A percentile compares a stretch with the other conserved stretches of the same genome.
Evolutionary conservation across 208 protist genomes (phyloP).

Genomic region (Wallacemonas sp.): DNA sequence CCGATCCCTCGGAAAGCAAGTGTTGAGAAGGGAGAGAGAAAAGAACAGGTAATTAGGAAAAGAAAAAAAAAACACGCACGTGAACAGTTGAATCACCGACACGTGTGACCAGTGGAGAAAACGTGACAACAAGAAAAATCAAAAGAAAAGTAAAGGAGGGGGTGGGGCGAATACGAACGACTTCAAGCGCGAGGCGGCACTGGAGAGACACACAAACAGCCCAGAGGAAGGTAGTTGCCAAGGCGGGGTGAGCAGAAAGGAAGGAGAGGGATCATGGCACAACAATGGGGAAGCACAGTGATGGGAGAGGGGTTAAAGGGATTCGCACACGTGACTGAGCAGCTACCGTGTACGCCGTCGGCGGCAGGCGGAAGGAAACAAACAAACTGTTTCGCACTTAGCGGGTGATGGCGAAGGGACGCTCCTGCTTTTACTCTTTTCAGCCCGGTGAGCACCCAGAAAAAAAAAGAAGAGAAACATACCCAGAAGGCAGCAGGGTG

Average conservation of each 20-base stretch:
- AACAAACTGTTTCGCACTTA: no score
- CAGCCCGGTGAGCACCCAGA: no score
- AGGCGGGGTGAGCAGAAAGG: background rate
- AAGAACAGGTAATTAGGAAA: constrained; percentile 1
- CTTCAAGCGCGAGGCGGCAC: background rate
- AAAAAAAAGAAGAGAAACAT: constrained; percentile 2
- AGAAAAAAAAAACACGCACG: background rate
- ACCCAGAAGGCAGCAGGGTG: no score
- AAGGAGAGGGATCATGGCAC: background rate
- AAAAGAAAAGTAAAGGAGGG: constrained; percentile 10
- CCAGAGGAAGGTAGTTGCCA: no score
- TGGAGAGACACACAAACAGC: background rate
- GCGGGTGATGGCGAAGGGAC: no score
- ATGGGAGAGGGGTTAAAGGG: no score
- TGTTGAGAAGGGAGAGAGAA: background rate
- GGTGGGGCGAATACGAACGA: background rate
- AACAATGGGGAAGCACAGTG: background rate
- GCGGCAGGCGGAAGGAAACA: background rate
- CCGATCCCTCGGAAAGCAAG: no score
- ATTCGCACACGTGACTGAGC: no score
- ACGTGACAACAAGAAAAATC: background rate
- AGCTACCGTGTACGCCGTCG: no score
- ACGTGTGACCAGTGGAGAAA: background rate
- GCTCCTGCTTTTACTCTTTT: no score
- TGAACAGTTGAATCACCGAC: no score